Base-by-base conservation (phyloP, 192 early-diverging fungal genomes). In the Umbelopsis sp. region DNA sequence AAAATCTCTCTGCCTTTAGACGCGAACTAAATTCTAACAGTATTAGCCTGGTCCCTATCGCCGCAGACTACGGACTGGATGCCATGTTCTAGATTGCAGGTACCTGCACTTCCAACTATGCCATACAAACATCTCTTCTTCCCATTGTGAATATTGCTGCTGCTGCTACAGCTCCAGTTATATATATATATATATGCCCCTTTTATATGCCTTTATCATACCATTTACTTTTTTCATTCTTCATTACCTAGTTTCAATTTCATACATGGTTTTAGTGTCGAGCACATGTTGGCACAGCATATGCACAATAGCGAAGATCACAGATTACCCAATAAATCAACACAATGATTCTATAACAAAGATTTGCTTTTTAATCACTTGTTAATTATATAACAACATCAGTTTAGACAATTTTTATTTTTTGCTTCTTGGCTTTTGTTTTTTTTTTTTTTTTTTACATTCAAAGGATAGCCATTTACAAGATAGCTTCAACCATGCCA, bases 401-500 rank as follows among this genome's bases (percentile, higher is more conserved):
- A n/a, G n/a, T n/a, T n/a, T n/a, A 44, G 43, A 44, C 43, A 44
- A 9, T 44, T 44, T 12, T 44, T 44, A 5, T 44, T 12, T 5
- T 44, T 16, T 49, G 47, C 47, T 49, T 17, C 11, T 4, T 6
- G 47, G 10, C 11, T 17, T 49, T 49, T 49, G 4, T 17, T 17
- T 49, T 49, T 41, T 38, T 38, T 41, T 41, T 41, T 11, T 41
- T 41, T 41, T 41, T 41, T 41, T 41, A 41, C 38, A 41, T 41
- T 41, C 38, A 41, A 41, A 38, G 12, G 12, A 41, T 11, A 41
- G 38, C 12, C 24, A 68, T 83, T 90, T 87, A 91, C 75, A 88
- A 80, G 51, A 82, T 86, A 72, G 80, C 86, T 72, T 99, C 97
- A 24, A 91, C 86, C 73, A 95, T 91, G 74, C 86, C 85, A 77